Base-by-base conservation (phyloP, 192 early-diverging fungal species). In the Gonapodya prolifera region DNA sequence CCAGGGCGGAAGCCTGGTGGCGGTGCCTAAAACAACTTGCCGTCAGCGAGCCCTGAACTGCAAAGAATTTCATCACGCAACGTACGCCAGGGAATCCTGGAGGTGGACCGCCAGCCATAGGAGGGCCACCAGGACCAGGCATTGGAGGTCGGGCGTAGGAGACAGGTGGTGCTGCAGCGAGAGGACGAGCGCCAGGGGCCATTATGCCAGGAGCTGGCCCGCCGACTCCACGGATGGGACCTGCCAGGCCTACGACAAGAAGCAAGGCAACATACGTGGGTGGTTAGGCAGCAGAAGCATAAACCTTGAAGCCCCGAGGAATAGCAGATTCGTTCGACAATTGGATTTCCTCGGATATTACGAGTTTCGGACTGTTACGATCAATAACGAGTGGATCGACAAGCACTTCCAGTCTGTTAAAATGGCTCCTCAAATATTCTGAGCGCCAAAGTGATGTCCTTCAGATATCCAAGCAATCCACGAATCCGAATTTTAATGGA, bases 151-250 rank as follows among this genome's bases (percentile, higher is more conserved):
- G 91, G 32, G 88, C 91, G 77, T 94, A 93, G 61, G 92, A 80
- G 81, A 94, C 88, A 29, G 92, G 92, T 18, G 93, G 85, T 30
- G 90, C 91, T 1, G 88, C 87, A 34, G 82, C 83, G 70, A 80
- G 75, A 23, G 86, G 82, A 30, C 89, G 85, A 1, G 87, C 84
- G n/a, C 83, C 88, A 35, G 94, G 95, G 77, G 90, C 87, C 95
- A 98, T 98, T 87, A 92, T 92, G 78, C 88, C 88, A 69, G 91
- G 89, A 29, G 92, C 92, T 34, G 97, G 97, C 33, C 95, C 97
- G 80, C 97, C 96, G 36, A 99, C 91, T 75, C 97, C 97, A 75
- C 95, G 89, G n/a, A 98, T 91, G 34, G 96, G 97, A 33, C 94
- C 95, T 33, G 91, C 87, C 69, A 98, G 85, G 35, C 93, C 84